Percentiles rank a stretch among this genome's conserved stretches.
Conservation (phyloP, 768 basidiomycete species). For the Suillus cothurnatus region DNA sequence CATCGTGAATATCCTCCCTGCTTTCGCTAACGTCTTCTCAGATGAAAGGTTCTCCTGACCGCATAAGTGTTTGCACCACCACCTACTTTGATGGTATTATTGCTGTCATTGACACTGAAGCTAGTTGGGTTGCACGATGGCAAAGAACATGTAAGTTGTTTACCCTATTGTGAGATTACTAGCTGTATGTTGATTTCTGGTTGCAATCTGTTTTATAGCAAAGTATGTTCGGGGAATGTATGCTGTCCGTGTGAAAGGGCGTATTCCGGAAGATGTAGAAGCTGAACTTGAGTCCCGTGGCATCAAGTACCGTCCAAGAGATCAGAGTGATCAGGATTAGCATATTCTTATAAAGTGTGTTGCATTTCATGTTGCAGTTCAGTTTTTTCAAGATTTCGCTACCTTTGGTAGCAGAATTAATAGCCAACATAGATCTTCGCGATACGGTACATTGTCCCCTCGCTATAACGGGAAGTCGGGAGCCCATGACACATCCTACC, state of each 20-base stretch:
- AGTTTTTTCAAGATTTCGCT: background rate
- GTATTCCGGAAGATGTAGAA: slow-evolving; percentile 84
- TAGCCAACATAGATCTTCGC: background rate
- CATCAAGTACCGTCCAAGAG: slow-evolving; percentile 84
- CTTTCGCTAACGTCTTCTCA: slow-evolving; percentile 32
- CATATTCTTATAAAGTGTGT: background rate
- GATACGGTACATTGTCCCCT: background rate
- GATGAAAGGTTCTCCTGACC: slow-evolving; percentile 88
- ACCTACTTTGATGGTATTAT: slow-evolving; percentile 93
- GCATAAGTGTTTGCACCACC: slow-evolving; percentile 85
- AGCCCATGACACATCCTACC: background rate
- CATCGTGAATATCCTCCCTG: background rate
- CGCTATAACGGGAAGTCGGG: background rate
- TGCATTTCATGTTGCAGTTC: background rate
- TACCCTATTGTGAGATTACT: background rate
- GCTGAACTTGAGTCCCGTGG: slow-evolving; percentile 74
- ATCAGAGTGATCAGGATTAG: slow-evolving; percentile 76
- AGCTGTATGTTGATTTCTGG: slow-evolving; percentile 1
- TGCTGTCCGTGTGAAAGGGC: slow-evolving; percentile 85
- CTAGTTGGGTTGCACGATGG: slow-evolving; percentile 96
- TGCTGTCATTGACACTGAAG: slow-evolving; percentile 80
- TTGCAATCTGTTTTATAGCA: slow-evolving; percentile 47
- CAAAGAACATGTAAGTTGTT: slow-evolving; percentile 84
- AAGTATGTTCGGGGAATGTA: slow-evolving; percentile 93
- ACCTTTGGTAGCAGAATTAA: background rate